phyloP scores from a whole-genome alignment of 257 asterid genomes.

The Sherardia arvensis region DNA sequence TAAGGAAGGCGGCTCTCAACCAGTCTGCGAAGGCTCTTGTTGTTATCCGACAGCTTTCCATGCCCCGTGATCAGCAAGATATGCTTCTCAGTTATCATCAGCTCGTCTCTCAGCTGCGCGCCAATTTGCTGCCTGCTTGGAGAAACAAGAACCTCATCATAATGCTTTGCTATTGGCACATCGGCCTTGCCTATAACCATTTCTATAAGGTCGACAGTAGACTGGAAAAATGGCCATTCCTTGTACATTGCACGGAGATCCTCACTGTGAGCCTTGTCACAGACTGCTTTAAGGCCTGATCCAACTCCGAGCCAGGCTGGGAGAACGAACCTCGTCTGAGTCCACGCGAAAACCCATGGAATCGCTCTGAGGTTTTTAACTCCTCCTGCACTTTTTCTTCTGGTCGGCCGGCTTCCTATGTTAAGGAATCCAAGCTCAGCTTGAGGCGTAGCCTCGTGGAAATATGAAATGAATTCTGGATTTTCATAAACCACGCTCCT shows the following conservation, averaged over 20 bases:
- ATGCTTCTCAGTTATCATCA: constrained; percentile 53
- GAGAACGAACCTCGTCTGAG: constrained; percentile 85
- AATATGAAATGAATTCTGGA: constrained; percentile 77
- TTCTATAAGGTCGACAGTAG: constrained; percentile 83
- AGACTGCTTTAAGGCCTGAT: constrained; percentile 65
- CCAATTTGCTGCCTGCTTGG: constrained; percentile 59
- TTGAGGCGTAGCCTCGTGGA: constrained; percentile 93
- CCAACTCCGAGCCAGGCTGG: constrained; percentile 99
- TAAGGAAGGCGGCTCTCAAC: constrained; percentile 93
- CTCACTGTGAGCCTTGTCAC: constrained; percentile 67
- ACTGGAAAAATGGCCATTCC: constrained; percentile 93
- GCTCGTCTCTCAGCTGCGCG: constrained; percentile 67
- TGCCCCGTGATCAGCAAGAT: constrained; percentile 72
- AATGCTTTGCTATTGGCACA: constrained; percentile 68
- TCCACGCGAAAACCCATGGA: constrained; percentile 98
- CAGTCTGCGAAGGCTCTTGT: constrained; percentile 55
- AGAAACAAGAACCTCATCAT: constrained; percentile 77
- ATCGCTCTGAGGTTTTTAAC: constrained; percentile 83
- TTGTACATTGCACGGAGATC: constrained; percentile 82
- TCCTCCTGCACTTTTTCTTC: constrained; percentile 61
- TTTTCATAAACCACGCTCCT: constrained; percentile 77
- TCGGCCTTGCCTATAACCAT: constrained; percentile 95
- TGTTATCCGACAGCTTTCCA: constrained; percentile 65
- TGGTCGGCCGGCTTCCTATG: constrained; percentile 92
- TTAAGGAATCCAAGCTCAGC: constrained; percentile 91